These are phyloP conservation scores for Fusarium sp. DNA, from an alignment of 2,329 filamentous ascomycete genomes.

Conservation along the genomic window DNA sequence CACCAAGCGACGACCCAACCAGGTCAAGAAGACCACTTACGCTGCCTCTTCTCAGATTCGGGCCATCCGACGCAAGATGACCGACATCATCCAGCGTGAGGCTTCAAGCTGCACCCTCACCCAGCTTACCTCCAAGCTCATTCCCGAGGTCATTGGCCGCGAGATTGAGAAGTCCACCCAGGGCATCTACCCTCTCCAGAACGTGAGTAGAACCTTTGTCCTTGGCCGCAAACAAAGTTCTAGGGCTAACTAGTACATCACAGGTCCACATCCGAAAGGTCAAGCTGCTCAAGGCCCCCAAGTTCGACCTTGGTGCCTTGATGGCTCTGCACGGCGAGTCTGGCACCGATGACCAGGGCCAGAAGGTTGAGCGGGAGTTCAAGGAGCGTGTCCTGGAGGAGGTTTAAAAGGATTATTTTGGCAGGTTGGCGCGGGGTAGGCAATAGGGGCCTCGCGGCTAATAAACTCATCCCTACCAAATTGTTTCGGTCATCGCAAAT, in stretches of 20 bases:
- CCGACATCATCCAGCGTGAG: conserved; percentile 97
- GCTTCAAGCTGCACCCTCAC: conserved; percentile 93
- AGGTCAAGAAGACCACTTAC: conserved; percentile 99
- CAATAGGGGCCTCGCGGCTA: conserved; percentile 51
- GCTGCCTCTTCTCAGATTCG: conserved; percentile 97
- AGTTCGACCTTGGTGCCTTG: conserved; percentile 98
- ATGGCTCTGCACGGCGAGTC: conserved; percentile 98
- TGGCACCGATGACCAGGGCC: conserved; percentile 92
- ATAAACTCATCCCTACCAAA: conserved; percentile 55
- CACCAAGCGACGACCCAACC: conserved; percentile 98
- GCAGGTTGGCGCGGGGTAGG: conserved; percentile 51
- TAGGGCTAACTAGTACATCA: conserved; percentile 21
- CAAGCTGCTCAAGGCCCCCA: conserved; percentile 98
- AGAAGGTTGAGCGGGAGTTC: conserved; percentile 99
- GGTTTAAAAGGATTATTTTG: conserved; percentile 75
- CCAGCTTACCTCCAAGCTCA: conserved; percentile 98
- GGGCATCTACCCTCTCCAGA: conserved; percentile 99
- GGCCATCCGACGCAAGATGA: conserved; percentile 99
- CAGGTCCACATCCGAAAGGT: conserved; percentile 99
- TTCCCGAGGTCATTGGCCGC: conserved; percentile 98
- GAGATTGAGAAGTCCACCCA: conserved; percentile 99
- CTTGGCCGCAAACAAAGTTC: neutral
- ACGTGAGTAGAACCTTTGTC: conserved; percentile 71
- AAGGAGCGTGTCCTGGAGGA: conserved; percentile 96
- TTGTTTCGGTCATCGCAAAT: conserved; percentile 60